A percentile compares a stretch with the other conserved stretches of the same genome.
Conservation (phyloP, 768 basidiomycete species). For the Solioccasus polychromus region DNA sequence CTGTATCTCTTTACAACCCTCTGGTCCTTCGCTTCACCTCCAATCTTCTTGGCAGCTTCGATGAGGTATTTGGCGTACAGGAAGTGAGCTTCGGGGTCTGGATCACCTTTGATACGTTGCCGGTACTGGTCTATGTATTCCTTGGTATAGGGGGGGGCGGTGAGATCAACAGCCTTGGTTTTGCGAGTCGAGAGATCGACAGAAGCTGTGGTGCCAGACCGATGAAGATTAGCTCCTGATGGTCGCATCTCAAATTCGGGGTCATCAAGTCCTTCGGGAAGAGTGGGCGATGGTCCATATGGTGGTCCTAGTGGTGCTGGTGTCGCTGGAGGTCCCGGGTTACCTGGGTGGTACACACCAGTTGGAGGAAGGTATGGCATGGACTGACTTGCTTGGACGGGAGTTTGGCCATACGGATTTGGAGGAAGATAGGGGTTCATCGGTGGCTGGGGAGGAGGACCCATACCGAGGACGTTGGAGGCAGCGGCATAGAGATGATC, state of each 20-base stretch:
- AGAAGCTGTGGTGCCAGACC: conserved; percentile 56
- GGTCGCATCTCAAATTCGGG: conserved; percentile 55
- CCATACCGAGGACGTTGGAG: conserved; percentile 78
- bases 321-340: conserved; percentile 16
- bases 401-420: conserved; percentile 20
- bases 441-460: conserved; percentile 42
- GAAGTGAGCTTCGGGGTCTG: conserved; percentile 97
- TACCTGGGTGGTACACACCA: conserved; percentile 21
- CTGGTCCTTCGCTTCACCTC: conserved; percentile 68
- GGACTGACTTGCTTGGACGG: conserved; percentile 29
- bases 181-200: conserved; percentile 58
- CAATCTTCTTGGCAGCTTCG: conserved; percentile 93
- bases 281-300: conserved; percentile 24
- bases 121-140: conserved; percentile 98
- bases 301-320: conserved; percentile 14
- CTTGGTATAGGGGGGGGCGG: conserved; percentile 86
- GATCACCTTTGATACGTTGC: conserved; percentile 93
- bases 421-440: conserved; percentile 22
- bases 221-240: conserved; percentile 44
- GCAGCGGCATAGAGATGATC: conserved; percentile 71
- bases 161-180: conserved; percentile 79
- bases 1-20: conserved; percentile 88
- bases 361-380: conserved; percentile 33
- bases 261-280: conserved; percentile 33
- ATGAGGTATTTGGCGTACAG: conserved; percentile 98